These are phyloP conservation scores for Exsudoporus floridanus DNA, from an alignment of 1,284 basidiomycete species.

Conservation along the genomic window DNA sequence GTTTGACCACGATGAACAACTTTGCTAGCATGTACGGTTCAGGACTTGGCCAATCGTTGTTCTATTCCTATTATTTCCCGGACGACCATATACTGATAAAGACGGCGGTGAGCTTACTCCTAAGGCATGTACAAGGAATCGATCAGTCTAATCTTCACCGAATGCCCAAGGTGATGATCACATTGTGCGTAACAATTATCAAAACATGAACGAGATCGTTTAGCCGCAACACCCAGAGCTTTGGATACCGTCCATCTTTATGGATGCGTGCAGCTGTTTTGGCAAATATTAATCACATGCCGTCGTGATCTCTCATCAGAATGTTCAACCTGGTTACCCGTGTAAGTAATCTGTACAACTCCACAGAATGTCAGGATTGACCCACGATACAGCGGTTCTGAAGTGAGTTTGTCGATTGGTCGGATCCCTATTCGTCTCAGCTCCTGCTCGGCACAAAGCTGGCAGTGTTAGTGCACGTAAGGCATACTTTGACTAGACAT, in stretches of 20 bases:
- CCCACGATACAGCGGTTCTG: background rate
- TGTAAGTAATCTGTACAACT: slow-evolving; percentile 2
- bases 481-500: background rate
- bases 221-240: background rate
- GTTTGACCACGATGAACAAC: background rate
- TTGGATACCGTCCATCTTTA: slow-evolving; percentile 8
- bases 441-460: background rate
- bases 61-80: slow-evolving; percentile 7
- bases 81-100: slow-evolving; percentile 3
- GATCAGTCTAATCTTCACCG: background rate
- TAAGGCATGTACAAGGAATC: background rate
- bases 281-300: slow-evolving; percentile 5
- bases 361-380: background rate
- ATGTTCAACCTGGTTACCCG: background rate
- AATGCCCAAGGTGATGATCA: background rate
- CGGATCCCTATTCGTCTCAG: background rate
- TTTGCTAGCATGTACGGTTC: slow-evolving; percentile 6
- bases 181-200: background rate
- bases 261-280: slow-evolving; percentile 7
- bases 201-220: background rate
- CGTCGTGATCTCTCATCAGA: background rate
- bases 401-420: slow-evolving; percentile 1
- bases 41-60: slow-evolving; percentile 9
- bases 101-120: slow-evolving; percentile 1
- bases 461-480: slow-evolving; percentile 5